Conservation (phyloP, 192 early-diverging fungal species). For the Pecoramyces ruminantium region DNA sequence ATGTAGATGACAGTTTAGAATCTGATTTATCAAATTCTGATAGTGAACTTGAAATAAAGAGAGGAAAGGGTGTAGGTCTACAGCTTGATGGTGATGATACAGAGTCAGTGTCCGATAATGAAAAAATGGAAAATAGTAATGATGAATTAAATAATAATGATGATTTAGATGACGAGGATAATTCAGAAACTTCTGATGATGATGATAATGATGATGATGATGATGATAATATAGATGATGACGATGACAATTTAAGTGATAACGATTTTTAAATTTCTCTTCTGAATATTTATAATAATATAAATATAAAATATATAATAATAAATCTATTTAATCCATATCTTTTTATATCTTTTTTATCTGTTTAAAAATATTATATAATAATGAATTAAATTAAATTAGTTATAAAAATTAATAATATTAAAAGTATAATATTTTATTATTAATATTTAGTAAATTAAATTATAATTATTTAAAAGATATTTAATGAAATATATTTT, state of each 20-base stretch:
- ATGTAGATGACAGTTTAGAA: background rate
- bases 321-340: no score
- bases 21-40: background rate
- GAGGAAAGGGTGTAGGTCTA: background rate
- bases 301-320: no score
- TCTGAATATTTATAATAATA: no score
- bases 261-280: slow-evolving; percentile 28
- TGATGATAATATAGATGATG: background rate
- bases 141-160: slow-evolving; percentile 3
- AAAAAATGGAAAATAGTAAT: slow-evolving; percentile 1
- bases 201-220: slow-evolving; percentile 6
- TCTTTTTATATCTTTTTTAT: no score
- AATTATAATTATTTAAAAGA: no score
- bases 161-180: slow-evolving; percentile 1
- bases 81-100: background rate
- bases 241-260: slow-evolving; percentile 6
- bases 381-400: no score
- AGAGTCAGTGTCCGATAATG: slow-evolving; percentile 1
- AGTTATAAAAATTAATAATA: no score
- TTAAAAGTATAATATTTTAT: no score
- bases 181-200: slow-evolving; percentile 1
- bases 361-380: no score
- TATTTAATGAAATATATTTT: no score
- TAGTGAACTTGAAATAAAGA: background rate
- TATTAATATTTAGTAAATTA: no score